These are phyloP conservation scores for Cryptococcus sp. DNA, from an alignment of 1,284 basidiomycete species.

Conservation along the genomic window DNA sequence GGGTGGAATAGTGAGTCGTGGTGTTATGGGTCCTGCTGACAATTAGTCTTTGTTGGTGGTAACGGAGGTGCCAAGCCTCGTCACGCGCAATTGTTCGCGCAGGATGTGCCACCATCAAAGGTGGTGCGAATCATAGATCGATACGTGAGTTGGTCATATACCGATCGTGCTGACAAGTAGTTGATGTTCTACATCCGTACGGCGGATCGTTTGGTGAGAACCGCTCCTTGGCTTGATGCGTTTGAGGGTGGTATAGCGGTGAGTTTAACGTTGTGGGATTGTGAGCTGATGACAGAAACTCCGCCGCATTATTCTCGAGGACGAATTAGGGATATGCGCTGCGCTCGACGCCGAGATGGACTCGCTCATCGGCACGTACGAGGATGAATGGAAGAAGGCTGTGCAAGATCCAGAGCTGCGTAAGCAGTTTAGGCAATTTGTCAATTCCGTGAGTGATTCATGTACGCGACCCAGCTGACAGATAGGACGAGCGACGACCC, in stretches of 20 bases:
- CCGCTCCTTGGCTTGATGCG: slow-evolving; percentile 72
- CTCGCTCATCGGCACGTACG: slow-evolving; percentile 65
- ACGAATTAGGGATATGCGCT: slow-evolving; percentile 71
- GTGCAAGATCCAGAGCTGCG: slow-evolving; percentile 61
- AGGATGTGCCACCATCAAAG: slow-evolving; percentile 63
- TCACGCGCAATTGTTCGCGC: slow-evolving; percentile 60
- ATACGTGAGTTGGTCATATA: slow-evolving; percentile 49
- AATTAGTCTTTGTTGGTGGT: slow-evolving; percentile 66
- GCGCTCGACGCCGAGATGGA: slow-evolving; percentile 73
- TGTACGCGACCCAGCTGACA: neutral
- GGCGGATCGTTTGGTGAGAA: slow-evolving; percentile 68
- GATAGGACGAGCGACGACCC: slow-evolving; percentile 57
- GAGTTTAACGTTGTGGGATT: neutral
- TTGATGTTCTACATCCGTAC: slow-evolving; percentile 72
- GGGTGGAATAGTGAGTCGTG: slow-evolving; percentile 64
- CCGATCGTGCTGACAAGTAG: neutral
- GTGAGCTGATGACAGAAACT: slow-evolving; percentile 53
- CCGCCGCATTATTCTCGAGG: slow-evolving; percentile 68
- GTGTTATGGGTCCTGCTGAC: slow-evolving; percentile 10
- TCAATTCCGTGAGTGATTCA: slow-evolving; percentile 59
- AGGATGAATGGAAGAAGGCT: slow-evolving; percentile 71
- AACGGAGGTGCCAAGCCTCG: slow-evolving; percentile 72
- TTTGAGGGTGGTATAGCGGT: slow-evolving; percentile 68
- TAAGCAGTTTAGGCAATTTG: slow-evolving; percentile 67
- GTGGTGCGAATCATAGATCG: slow-evolving; percentile 69